Base-by-base conservation (phyloP, 2,329 filamentous ascomycete species). In the Hymenoscyphus salicellus region DNA sequence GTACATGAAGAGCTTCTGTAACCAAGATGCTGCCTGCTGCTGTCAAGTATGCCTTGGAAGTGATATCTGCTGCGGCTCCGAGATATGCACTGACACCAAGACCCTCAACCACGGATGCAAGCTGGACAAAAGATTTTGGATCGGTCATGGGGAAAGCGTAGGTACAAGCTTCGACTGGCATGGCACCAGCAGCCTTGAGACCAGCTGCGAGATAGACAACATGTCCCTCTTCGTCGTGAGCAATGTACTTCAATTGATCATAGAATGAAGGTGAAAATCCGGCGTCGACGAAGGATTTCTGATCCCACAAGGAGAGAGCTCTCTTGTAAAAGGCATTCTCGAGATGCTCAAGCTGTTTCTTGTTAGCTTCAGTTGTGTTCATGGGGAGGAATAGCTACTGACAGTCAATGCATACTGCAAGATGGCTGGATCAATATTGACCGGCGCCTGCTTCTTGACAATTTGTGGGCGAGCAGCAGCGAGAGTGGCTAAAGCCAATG, bases 271-370 rank as follows among this genome's bases (percentile, higher is more conserved):
- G 69, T 58, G 81, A 75, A 73, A 81, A 83, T 16, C 84, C 84
- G 46, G 84, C 84, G 30, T 75, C 77, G 26, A 76, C 70, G 73
- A 88, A 88, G 68, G 84, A 79, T 2, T 75, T 66, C 63, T 80
- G 74, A 41, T 79, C 79, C 78, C 84, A 89, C 69, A 84, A 86
- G 65, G 79, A 75, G 6, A 90, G 79, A 46, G 83, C 87, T 56
- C 87, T 73, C 43, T 79, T 79, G 77, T 90, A 91, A 77, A 90
- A 90, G 60, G 79, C 80, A 67, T 86, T 79, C 76, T 90, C 88
- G 43, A 86, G 81, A 66, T 84, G 81, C 75, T 86, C 84, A 11
- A 86, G 80, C 65, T 72, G 55, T 49, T 16, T 28, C 23, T 14
- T 58, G 60, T 70, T 20, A 72, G 65, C 5, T 5, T 14, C 6